phyloP scores from a whole-genome alignment of 371 early-diverging fungal species.

The Circinella umbellata region DNA sequence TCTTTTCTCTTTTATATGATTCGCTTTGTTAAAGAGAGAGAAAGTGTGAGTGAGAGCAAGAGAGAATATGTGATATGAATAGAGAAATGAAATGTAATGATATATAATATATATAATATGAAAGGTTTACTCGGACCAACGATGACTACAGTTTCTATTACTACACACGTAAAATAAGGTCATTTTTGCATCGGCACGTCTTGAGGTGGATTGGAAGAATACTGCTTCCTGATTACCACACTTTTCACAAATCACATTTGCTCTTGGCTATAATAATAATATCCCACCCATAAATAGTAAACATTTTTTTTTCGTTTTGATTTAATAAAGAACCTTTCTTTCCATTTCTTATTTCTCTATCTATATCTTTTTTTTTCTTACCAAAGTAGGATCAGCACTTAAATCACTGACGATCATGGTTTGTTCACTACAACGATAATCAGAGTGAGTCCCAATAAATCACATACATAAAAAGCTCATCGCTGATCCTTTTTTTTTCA shows the following conservation, averaged over 20 bases:
- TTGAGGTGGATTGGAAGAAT: constrained; percentile 90
- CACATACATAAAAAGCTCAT: too few relatives aligned
- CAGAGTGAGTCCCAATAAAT: too few relatives aligned
- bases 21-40: too few relatives aligned
- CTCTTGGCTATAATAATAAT: constrained; percentile 59
- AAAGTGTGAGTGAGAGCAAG: too few relatives aligned
- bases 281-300: not conserved
- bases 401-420: constrained; percentile 80
- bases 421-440: constrained; percentile 62
- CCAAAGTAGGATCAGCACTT: constrained; percentile 81
- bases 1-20: too few relatives aligned
- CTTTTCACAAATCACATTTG: constrained; percentile 67
- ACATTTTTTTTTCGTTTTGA: not conserved
- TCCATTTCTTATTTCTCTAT: not conserved
- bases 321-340: not conserved
- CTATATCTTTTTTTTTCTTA: constrained; percentile 22
- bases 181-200: constrained; percentile 89
- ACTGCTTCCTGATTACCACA: constrained; percentile 85
- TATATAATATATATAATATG: not conserved
- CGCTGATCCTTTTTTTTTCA: too few relatives aligned
- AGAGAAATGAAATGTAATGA: not conserved
- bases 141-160: constrained; percentile 74
- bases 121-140: constrained; percentile 64
- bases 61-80: too few relatives aligned
- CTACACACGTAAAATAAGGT: constrained; percentile 92